Evolutionary conservation across 1,284 basidiomycete genomes (phyloP), one percentile per base, ranked within the genome.

Genomic region (Tylopilus microsporus): DNA sequence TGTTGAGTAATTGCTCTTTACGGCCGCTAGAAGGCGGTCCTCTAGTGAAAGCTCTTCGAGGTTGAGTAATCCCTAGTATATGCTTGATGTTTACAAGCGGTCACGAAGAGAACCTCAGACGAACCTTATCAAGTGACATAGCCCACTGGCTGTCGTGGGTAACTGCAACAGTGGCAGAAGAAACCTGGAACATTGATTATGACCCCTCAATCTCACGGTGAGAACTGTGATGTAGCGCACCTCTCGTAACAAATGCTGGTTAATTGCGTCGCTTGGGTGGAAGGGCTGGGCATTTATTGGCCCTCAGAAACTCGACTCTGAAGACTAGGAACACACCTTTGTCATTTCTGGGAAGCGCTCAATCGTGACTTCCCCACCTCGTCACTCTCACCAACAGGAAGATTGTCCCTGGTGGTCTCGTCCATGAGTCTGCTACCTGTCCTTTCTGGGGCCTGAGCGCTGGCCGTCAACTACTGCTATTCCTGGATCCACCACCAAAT

Each of bases 211-310:
- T 41, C 15, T 41, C 39, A 41, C 3, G 10, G 36, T 12, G 13
- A 13, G 13, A 37, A 37, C 6, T 18, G 16, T 41, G 39, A 41
- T 15, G 15, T 7, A 11, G 16, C 39, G 5, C 10, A 65, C 61
- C 45, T 49, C 16, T 25, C 25, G 19, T n/a, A 65, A 39, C 32
- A 67, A 41, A 48, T 55, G n/a, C 37, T 56, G 51, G n/a, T 66
- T 68, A 3, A 66, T 62, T n/a, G 55, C 15, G 25, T 68, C 58
- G 1, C 58, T 62, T 9, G 66, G 64, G 19, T 65, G 66, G 43
- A 64, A 56, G 10, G 50, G 52, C 60, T 63, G 7, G 5, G 5
- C 5, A 21, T 0, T 32, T 32, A 21, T 46, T 8, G 49, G 41
- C 46, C 25, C 30, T 39, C 15, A 5, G 37, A 12, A 37, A 37